Conservation (phyloP, 1,284 basidiomycete species). For the Ganoderma sinense region DNA sequence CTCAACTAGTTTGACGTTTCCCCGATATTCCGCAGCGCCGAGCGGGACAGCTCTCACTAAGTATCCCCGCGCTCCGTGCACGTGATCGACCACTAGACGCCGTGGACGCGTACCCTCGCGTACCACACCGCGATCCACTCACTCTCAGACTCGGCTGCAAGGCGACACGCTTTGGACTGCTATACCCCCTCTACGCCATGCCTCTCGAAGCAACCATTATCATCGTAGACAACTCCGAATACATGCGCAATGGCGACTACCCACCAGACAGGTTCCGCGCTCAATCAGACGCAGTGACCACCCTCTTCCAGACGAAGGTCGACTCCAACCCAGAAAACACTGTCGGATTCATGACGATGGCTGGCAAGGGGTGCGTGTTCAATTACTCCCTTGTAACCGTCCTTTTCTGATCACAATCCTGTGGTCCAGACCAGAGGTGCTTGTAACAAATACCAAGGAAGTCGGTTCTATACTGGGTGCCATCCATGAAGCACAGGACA, state of each 20-base stretch:
- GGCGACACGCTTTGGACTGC: not conserved
- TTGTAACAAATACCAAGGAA: constrained; percentile 96
- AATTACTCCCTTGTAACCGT: not conserved
- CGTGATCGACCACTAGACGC: constrained; percentile 25
- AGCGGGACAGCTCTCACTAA: not conserved
- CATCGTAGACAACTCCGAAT: constrained; percentile 93
- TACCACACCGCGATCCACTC: constrained; percentile 8
- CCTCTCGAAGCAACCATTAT: constrained; percentile 95
- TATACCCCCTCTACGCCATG: constrained; percentile 62
- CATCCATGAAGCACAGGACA: constrained; percentile 72
- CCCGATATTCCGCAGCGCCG: not conserved
- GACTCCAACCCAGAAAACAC: constrained; percentile 97
- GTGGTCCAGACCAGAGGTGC: constrained; percentile 83
- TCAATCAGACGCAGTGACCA: constrained; percentile 91
- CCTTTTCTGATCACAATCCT: not conserved
- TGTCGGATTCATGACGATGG: constrained; percentile 98
- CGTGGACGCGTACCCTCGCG: constrained; percentile 21
- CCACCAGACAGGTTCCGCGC: constrained; percentile 88
- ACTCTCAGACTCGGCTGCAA: not conserved
- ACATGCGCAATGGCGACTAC: constrained; percentile 97
- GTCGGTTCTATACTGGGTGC: constrained; percentile 90
- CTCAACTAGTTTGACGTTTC: not conserved
- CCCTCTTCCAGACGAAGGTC: constrained; percentile 93
- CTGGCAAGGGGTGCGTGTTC: constrained; percentile 83
- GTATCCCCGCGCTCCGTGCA: not conserved